Evolutionary conservation across 139 green algal genomes (phyloP).

Genomic region (Volvox reticuliferus): DNA sequence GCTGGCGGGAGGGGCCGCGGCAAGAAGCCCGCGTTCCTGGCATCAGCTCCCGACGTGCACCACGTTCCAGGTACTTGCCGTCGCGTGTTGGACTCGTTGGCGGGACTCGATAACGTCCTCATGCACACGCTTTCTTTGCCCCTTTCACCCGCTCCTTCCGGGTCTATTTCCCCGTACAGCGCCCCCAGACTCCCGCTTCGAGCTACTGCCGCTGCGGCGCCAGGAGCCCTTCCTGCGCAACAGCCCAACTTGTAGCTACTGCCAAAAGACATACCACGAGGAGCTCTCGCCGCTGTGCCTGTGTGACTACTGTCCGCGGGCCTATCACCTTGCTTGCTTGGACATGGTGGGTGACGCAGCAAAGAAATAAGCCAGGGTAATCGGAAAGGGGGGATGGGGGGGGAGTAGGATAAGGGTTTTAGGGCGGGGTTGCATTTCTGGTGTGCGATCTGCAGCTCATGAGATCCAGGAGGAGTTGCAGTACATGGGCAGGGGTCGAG

Average conservation of each 20-base stretch:
- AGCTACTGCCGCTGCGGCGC: slow-evolving; percentile 28
- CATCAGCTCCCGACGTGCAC: neutral
- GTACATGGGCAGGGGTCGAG: too few relatives aligned
- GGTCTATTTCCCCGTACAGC: neutral
- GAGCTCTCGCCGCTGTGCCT: slow-evolving; percentile 58
- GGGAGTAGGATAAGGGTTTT: neutral
- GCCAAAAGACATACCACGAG: slow-evolving; percentile 54
- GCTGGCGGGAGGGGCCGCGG: slow-evolving; percentile 1
- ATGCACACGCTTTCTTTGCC: neutral
- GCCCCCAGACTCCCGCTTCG: slow-evolving; percentile 35
- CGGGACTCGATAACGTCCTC: neutral
- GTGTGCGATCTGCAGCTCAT: too few relatives aligned
- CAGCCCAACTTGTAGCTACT: slow-evolving; percentile 46
- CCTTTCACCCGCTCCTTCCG: neutral
- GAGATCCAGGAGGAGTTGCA: too few relatives aligned
- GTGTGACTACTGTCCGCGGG: slow-evolving; percentile 70
- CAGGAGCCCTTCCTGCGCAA: slow-evolving; percentile 52
- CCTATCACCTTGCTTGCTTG: slow-evolving; percentile 70
- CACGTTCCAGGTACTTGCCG: neutral
- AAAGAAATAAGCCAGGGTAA: neutral
- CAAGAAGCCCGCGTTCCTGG: slow-evolving; percentile 8
- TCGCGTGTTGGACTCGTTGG: neutral
- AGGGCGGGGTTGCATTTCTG: neutral
- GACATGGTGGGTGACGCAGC: slow-evolving; percentile 4
- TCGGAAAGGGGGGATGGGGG: neutral